Base-by-base conservation (phyloP, 805 yeast species). In the Kuraishia borneana region DNA sequence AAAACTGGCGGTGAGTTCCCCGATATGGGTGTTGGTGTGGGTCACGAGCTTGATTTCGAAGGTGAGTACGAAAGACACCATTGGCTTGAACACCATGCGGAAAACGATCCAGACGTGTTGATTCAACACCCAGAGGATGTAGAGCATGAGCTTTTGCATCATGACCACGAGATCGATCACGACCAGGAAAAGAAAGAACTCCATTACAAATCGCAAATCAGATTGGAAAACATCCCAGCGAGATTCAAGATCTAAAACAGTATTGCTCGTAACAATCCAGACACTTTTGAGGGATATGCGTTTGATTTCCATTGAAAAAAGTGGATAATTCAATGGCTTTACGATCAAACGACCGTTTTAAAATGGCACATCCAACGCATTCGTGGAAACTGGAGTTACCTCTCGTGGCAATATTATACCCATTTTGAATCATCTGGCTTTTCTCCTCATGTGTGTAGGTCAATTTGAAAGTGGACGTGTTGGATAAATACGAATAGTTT, bases 1-100 rank as follows among this genome's bases (percentile, higher is more conserved):
- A 53, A 54, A 2, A 57, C 54, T 9, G 94, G 94, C 6, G 79
- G 81, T 1, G 71, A 72, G 41, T 71, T 89, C 49, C 96, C 96
- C 1, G 96, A 89, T 54, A 75, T 88, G 53, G 94, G 95, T 6
- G 76, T 78, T 39, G 97, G 96, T 21, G 88, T 84, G 6, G 95
- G 95, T 19, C 96, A 88, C 50, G 96, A 88, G 58, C 79, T 87
- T 23, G 95, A 84, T 58, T 89, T 87, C 50, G 97, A 88, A 56
- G 70, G 74, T 44, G 96, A 88, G 53, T 89, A 88, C 52, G 96
- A 89, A 53, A 77, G 83, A 37, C 96, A 88, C 54, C 97, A 88
- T 54, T 89, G 96, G 96, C 71, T 77, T 39, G 64, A 85, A 57
- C 78, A 68, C 50, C 92, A 83, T 51, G 66, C 71, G 36, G 74